These are phyloP conservation scores for Stephanodiscus triporus DNA, from an alignment of 108 stramenopile species.

Conservation along the genomic window DNA sequence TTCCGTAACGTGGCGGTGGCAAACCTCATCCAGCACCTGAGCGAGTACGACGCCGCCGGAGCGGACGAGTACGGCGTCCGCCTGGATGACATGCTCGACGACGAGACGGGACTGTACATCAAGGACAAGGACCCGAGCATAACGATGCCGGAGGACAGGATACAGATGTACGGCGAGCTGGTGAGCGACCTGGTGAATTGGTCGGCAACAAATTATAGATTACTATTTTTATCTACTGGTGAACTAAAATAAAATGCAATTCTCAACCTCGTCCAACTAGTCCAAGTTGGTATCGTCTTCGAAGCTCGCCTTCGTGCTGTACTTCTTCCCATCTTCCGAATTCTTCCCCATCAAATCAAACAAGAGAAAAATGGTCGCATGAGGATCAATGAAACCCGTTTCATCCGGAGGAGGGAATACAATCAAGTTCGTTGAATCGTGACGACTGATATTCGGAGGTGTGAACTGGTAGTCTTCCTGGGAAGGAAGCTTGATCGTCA, in stretches of 20 bases:
- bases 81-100: slow-evolving; percentile 37
- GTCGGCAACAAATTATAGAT: slow-evolving; percentile 49
- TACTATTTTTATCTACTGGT: too few relatives aligned
- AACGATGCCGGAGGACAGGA: slow-evolving; percentile 37
- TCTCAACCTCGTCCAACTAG: background rate
- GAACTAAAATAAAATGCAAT: slow-evolving; percentile 1
- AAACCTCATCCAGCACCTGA: slow-evolving; percentile 59
- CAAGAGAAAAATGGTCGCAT: slow-evolving; percentile 2
- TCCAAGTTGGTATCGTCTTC: background rate
- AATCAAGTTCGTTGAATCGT: background rate
- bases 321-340: background rate
- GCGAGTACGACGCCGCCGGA: slow-evolving; percentile 63
- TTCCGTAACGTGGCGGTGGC: slow-evolving; percentile 73
- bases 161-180: slow-evolving; percentile 44
- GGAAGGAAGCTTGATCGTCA: slow-evolving; percentile 1
- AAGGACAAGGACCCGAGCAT: slow-evolving; percentile 39
- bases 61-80: slow-evolving; percentile 48
- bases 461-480: slow-evolving; percentile 1
- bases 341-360: slow-evolving; percentile 1
- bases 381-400: slow-evolving; percentile 1
- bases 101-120: slow-evolving; percentile 38
- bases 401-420: background rate
- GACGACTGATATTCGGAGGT: background rate
- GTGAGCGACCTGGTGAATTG: slow-evolving; percentile 65
- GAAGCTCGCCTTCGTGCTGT: background rate